These are phyloP conservation scores for Alternaria arborescens DNA, from an alignment of 2,329 filamentous ascomycete species.

Conservation along the genomic window DNA sequence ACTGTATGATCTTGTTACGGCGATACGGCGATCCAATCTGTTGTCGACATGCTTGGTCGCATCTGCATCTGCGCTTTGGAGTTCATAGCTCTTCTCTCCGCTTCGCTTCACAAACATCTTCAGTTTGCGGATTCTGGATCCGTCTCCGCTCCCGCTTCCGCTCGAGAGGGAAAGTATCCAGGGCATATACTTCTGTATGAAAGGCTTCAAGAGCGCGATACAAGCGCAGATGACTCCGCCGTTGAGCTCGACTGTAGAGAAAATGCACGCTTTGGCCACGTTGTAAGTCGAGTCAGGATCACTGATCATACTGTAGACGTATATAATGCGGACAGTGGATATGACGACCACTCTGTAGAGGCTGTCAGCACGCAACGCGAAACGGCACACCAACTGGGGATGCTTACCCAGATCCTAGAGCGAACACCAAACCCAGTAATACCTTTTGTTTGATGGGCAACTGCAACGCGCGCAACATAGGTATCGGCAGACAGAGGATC, in stretches of 20 bases:
- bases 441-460: constrained; percentile 39
- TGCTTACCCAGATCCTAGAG: constrained; percentile 35
- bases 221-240: constrained; percentile 31
- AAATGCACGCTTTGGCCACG: constrained; percentile 28
- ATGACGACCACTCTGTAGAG: constrained; percentile 23
- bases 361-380: neutral
- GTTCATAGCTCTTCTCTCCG: constrained; percentile 14
- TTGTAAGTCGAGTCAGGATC: constrained; percentile 30
- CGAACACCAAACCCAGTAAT: constrained; percentile 40
- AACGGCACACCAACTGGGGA: neutral
- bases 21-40: constrained; percentile 12
- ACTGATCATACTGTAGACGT: constrained; percentile 26
- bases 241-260: constrained; percentile 29
- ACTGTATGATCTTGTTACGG: constrained; percentile 21
- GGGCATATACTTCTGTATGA: constrained; percentile 23
- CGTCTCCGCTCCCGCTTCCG: constrained; percentile 8
- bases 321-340: constrained; percentile 32
- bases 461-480: constrained; percentile 32
- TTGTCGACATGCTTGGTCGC: constrained; percentile 1
- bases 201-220: constrained; percentile 26
- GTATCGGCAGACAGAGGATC: constrained; percentile 42
- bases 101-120: constrained; percentile 13
- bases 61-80: constrained; percentile 7
- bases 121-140: constrained; percentile 16
- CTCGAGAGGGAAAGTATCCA: constrained; percentile 22